Evolutionary conservation across 2,329 filamentous ascomycete genomes (phyloP), one percentile per base, ranked within the genome.

Genomic region (Aspergillus pseudoglaucus): DNA sequence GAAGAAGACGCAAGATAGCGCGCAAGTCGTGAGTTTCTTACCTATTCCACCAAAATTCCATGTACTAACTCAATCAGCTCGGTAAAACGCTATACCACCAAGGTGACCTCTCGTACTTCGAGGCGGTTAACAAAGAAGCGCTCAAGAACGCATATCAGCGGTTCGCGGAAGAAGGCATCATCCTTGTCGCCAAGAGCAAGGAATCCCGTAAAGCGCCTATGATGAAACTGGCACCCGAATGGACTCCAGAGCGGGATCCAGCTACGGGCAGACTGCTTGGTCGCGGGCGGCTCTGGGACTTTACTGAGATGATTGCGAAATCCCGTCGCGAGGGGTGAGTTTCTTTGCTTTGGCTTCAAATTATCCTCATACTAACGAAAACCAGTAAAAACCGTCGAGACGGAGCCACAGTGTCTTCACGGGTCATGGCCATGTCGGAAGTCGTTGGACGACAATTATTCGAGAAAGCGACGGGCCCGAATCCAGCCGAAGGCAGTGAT

Each of bases 31-130:
- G 75, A 70, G 80, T 69, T 15, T 7, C 10, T 22, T 15, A 6
- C 37, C 18, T 22, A 14, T 12, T 20, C 32, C 23, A 18, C n/a
- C 6, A 12, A 14, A 22, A 38, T 22, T n/a, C 8, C 10, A 4
- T 22, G 5, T 12, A 15, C 32, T 45, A 22, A 45, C 32, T 22
- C 10, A 39, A 10, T 20, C 58, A 91, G 80, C 81, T 96, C 25
- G 93, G 93, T 47, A 97, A 98, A 71, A 97, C 93, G 0, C 78
- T 98, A 1, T 98, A 96, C 63, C 91, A 98, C 65, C 91, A 98
- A 72, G 93, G 93, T 47, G 93, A 98, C 61, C 80, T 98, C 8
- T 90, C 86, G 25, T 98, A 98, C 71, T 97, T 96, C 58, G 93
- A 98, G 71, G 90, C 93, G 2, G 91, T 98, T 54, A 98, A 98